A percentile compares a stretch with the other conserved stretches of the same genome.
These are phyloP conservation scores for Kwoniella sp. DNA, from an alignment of 768 basidiomycete species.

Conservation along the genomic window DNA sequence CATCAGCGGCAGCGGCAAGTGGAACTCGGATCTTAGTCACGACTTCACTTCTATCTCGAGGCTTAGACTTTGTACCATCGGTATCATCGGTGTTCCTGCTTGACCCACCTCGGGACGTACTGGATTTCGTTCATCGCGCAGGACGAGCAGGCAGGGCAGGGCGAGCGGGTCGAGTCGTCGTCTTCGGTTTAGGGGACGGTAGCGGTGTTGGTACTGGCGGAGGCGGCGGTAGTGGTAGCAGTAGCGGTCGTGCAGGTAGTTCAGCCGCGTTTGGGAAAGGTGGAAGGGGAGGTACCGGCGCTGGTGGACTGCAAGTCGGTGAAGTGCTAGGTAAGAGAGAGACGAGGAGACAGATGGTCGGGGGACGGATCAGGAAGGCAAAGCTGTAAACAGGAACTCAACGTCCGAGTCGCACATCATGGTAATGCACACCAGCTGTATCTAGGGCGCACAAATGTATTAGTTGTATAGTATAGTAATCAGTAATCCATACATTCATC, in stretches of 20 bases:
- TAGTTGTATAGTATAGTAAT: too few relatives aligned
- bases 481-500: too few relatives aligned
- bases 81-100: constrained; percentile 83
- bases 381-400: too few relatives aligned
- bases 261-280: not conserved
- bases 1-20: not conserved
- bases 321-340: constrained; percentile 13
- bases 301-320: constrained; percentile 6
- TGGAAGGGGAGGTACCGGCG: not conserved
- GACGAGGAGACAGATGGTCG: constrained; percentile 14
- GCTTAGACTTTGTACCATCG: constrained; percentile 79
- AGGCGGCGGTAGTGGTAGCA: not conserved
- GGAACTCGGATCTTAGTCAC: constrained; percentile 72
- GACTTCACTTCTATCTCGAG: constrained; percentile 85
- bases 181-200: constrained; percentile 49
- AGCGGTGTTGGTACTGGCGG: constrained; percentile 14
- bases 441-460: too few relatives aligned
- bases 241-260: not conserved
- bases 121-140: constrained; percentile 90
- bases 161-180: constrained; percentile 45
- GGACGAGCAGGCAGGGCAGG: constrained; percentile 76
- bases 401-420: too few relatives aligned
- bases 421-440: too few relatives aligned
- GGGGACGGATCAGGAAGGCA: constrained; percentile 11
- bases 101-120: constrained; percentile 83